These are phyloP conservation scores for Russula sp. DNA, from an alignment of 768 basidiomycete genomes.

Conservation along the genomic window DNA sequence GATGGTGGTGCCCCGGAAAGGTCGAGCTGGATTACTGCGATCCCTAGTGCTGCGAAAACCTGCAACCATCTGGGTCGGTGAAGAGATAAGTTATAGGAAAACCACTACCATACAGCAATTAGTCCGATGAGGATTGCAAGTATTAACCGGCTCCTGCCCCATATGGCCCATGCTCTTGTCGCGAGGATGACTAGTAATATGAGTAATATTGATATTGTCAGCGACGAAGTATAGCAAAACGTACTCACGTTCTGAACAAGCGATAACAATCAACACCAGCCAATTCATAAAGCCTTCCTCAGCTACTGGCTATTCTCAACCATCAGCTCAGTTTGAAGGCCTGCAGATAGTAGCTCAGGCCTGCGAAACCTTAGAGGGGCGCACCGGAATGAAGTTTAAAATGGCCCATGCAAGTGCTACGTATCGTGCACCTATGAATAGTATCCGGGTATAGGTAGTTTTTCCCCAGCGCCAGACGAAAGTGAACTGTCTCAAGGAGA, in stretches of 20 bases:
- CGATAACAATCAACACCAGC: too few relatives aligned
- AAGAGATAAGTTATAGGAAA: background rate
- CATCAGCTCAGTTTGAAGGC: background rate
- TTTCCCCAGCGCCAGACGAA: constrained; percentile 7
- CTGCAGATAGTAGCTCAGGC: too few relatives aligned
- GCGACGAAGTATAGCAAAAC: background rate
- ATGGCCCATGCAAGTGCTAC: constrained; percentile 7
- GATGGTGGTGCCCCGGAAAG: background rate
- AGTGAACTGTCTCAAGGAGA: background rate
- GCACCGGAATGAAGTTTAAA: constrained; percentile 2
- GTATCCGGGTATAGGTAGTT: background rate
- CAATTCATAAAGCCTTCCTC: too few relatives aligned
- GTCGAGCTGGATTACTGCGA: background rate
- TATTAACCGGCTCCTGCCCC: constrained; percentile 23
- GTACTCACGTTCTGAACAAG: constrained; percentile 6
- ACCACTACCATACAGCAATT: background rate
- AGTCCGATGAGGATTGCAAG: background rate
- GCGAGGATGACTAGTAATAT: constrained; percentile 24
- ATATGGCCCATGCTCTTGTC: constrained; percentile 27
- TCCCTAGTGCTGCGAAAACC: background rate
- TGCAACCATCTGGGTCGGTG: background rate
- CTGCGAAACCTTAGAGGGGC: background rate
- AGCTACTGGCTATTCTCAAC: background rate
- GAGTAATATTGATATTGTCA: background rate
- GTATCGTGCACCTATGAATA: constrained; percentile 14